Base-by-base conservation (phyloP, 768 basidiomycete genomes). In the Auricularia heimuer region DNA sequence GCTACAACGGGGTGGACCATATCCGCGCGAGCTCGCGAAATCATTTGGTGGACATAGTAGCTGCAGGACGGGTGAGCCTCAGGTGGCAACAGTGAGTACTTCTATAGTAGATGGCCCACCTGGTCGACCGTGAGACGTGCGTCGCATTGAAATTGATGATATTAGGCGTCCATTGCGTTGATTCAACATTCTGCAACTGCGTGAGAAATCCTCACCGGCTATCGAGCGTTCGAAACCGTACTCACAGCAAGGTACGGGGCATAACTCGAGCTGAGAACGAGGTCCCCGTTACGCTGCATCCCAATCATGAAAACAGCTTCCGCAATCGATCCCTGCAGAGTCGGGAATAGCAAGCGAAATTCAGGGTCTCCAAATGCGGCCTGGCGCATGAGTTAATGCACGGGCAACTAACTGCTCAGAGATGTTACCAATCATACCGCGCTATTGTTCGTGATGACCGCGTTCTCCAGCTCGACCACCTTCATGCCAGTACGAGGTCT, bases 251-350 rank as follows among this genome's bases (percentile, higher is more conserved):
- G 71, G 1, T 87, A 74, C 7, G 86, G 85, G 0, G 86, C 84
- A 74, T 87, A 88, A 3, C 84, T 80, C 1, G 86, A 80, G 24
- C 79, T 80, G 68, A 88, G 87, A 4, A 85, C 84, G 70, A 81
- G 82, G 71, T 87, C 84, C 2, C 79, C 78, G 66, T 85, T 85
- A 36, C 79, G 72, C 71, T 88, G 85, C 7, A 87, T 69, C 3
- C 86, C 86, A 0, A 83, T 88, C 85, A 87, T 87, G 70, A 83
- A 88, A 0, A 84, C 84, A 1, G 86, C 87, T 69, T 88, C 87
- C 18, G 80, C 82, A 2, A 79, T 73, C 47, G 84, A 73, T 65
- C 81, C 83, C 83, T 61, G 65, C 65, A 68, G 42, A 63, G 64
- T 64, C 58, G 64, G 37, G 11, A 63, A 21, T n/a, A 34, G 67